phyloP scores from a whole-genome alignment of 2,329 filamentous ascomycete species.

The Alternaria sp. region DNA sequence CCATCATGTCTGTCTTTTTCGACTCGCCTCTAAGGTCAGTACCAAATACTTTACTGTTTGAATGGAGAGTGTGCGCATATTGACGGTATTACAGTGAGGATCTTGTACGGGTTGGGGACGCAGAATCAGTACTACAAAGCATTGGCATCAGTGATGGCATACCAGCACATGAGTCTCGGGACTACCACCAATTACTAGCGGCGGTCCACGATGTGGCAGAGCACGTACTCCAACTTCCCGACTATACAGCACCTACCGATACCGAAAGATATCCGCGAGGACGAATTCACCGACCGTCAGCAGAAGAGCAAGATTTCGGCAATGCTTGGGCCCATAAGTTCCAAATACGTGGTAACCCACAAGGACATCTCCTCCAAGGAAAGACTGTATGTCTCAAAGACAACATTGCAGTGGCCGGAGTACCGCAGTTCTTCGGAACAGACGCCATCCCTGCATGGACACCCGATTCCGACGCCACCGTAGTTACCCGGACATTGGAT shows the following conservation, averaged over 20 bases:
- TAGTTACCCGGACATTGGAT: conserved; percentile 59
- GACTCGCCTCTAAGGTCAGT: conserved; percentile 34
- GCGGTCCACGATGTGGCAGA: conserved; percentile 61
- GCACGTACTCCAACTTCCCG: conserved; percentile 52
- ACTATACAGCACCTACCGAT: conserved; percentile 56
- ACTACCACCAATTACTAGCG: conserved; percentile 58
- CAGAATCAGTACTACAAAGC: conserved; percentile 25
- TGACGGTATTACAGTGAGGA: conserved; percentile 24
- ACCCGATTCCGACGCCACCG: conserved; percentile 60
- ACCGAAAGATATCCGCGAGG: conserved; percentile 54
- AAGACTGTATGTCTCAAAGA: conserved; percentile 62
- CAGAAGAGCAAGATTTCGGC: conserved; percentile 46
- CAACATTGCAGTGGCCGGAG: conserved; percentile 61
- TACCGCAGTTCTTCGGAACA: conserved; percentile 62
- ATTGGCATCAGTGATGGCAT: conserved; percentile 37
- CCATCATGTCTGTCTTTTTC: conserved; percentile 38
- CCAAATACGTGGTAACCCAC: conserved; percentile 48
- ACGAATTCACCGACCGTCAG: conserved; percentile 50
- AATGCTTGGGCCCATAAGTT: conserved; percentile 62
- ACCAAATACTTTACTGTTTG: neutral
- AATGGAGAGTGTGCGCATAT: neutral
- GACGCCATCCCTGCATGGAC: conserved; percentile 58
- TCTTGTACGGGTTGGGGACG: conserved; percentile 31
- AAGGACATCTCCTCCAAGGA: conserved; percentile 32
- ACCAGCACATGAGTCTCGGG: conserved; percentile 48